A percentile compares a stretch with the other conserved stretches of the same genome.
Conservation (phyloP, 106 monocot species). For the Amphibolis antarctica region DNA sequence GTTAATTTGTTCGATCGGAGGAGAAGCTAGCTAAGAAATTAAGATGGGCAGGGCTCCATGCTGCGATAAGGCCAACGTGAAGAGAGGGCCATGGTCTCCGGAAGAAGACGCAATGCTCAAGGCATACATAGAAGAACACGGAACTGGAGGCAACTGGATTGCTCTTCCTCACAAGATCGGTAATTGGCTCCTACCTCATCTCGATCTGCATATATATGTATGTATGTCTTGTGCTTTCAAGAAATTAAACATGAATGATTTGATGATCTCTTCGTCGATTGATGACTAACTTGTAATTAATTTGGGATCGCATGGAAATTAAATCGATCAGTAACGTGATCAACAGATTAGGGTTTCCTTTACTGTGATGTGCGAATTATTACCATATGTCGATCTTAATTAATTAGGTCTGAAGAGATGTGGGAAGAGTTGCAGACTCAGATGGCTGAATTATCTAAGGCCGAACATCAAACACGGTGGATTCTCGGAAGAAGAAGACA, state of each 20-base stretch:
- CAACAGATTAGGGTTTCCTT: neutral
- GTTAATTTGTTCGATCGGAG: neutral
- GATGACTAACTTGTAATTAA: too few species aligned
- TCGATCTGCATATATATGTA: conserved; percentile 1
- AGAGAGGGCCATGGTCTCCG: conserved; percentile 21
- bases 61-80: conserved; percentile 24
- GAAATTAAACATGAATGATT: too few species aligned
- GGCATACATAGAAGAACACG: conserved; percentile 14
- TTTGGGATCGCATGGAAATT: too few species aligned
- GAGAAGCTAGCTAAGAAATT: too few species aligned
- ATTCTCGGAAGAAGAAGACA: conserved; percentile 91
- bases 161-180: conserved; percentile 24
- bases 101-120: conserved; percentile 21
- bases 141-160: conserved; percentile 24
- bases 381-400: too few species aligned
- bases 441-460: conserved; percentile 93
- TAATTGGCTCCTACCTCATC: neutral
- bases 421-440: conserved; percentile 91
- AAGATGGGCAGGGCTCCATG: conserved; percentile 13
- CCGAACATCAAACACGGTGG: conserved; percentile 90
- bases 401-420: conserved; percentile 68
- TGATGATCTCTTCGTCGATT: too few species aligned
- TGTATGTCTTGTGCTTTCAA: too few species aligned
- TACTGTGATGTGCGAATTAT: too few species aligned
- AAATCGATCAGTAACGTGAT: too few species aligned